Percentiles rank a stretch among this genome's conserved stretches.
phyloP scores from a whole-genome alignment of 2,329 filamentous ascomycete species.

The Neocucurbitaria cava region DNA sequence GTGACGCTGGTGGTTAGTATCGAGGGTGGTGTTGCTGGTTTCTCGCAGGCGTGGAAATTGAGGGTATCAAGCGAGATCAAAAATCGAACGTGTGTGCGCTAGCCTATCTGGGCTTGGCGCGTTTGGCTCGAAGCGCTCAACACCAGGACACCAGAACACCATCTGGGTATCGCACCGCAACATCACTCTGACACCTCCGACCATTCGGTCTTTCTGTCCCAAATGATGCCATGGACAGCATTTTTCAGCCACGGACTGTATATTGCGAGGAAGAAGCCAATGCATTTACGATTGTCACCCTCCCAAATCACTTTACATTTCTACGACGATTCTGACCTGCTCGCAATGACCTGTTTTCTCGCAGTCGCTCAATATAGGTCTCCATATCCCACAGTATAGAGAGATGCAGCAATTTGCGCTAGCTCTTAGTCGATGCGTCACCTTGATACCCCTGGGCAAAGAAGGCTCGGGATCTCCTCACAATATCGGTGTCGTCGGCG shows the following conservation, averaged over 20 bases:
- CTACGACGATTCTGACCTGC: neutral
- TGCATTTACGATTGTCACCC: no score
- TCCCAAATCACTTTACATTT: neutral
- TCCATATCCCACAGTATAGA: neutral
- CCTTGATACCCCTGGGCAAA: neutral
- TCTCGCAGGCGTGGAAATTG: conserved; percentile 10
- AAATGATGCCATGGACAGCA: neutral
- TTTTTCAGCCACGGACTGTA: neutral
- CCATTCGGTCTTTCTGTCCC: neutral
- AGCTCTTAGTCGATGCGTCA: neutral
- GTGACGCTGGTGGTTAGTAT: conserved; percentile 48
- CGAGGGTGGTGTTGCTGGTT: conserved; percentile 31
- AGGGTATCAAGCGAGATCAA: conserved; percentile 5
- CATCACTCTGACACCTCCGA: no score
- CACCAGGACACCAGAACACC: conserved; percentile 4
- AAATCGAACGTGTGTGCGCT: conserved; percentile 19
- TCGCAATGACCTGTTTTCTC: neutral
- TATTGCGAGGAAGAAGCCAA: neutral
- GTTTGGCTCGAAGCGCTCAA: neutral
- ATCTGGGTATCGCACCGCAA: conserved; percentile 1
- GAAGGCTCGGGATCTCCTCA: neutral
- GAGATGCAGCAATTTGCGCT: neutral
- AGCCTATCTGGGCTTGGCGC: conserved; percentile 9
- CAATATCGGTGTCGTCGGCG: no score
- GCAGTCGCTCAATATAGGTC: neutral